Evolutionary conservation across 306 rosid species (phyloP).

Genomic region (Begonia loranthoides): DNA sequence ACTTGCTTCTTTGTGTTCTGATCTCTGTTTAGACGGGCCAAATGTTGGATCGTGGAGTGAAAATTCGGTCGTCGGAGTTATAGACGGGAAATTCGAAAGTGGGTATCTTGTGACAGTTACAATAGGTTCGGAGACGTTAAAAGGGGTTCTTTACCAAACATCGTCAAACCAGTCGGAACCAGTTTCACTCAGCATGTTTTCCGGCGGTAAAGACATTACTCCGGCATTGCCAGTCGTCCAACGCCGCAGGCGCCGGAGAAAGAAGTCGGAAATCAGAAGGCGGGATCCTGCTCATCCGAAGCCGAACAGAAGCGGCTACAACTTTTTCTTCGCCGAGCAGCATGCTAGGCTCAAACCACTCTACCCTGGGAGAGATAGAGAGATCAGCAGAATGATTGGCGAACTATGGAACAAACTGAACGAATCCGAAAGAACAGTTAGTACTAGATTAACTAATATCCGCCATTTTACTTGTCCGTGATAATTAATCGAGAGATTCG

Average conservation of each 20-base stretch:
- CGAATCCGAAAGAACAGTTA: slow-evolving; percentile 50
- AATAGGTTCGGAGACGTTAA: slow-evolving; percentile 58
- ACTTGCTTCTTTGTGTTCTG: neutral
- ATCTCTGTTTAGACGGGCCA: slow-evolving; percentile 19
- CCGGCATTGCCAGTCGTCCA: slow-evolving; percentile 22
- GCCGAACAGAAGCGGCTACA: slow-evolving; percentile 90
- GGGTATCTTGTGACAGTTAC: slow-evolving; percentile 85
- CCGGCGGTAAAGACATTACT: slow-evolving; percentile 16
- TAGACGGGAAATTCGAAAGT: slow-evolving; percentile 85
- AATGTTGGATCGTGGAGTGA: slow-evolving; percentile 15
- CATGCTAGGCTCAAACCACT: slow-evolving; percentile 73
- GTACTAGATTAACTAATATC: slow-evolving; percentile 2
- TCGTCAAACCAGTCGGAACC: slow-evolving; percentile 21
- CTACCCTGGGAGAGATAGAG: slow-evolving; percentile 77
- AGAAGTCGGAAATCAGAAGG: slow-evolving; percentile 70
- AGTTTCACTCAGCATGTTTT: slow-evolving; percentile 12
- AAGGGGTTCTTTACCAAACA: slow-evolving; percentile 67
- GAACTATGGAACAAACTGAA: slow-evolving; percentile 81
- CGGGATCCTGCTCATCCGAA: slow-evolving; percentile 92
- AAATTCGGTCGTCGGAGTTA: slow-evolving; percentile 48
- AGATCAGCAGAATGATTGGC: slow-evolving; percentile 82
- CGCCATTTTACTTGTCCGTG: no score
- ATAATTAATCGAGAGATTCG: no score
- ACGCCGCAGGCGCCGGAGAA: slow-evolving; percentile 66
- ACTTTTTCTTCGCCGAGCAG: slow-evolving; percentile 91